These are phyloP conservation scores for Capronia coronata DNA, from an alignment of 2,329 filamentous ascomycete species.

Conservation along the genomic window DNA sequence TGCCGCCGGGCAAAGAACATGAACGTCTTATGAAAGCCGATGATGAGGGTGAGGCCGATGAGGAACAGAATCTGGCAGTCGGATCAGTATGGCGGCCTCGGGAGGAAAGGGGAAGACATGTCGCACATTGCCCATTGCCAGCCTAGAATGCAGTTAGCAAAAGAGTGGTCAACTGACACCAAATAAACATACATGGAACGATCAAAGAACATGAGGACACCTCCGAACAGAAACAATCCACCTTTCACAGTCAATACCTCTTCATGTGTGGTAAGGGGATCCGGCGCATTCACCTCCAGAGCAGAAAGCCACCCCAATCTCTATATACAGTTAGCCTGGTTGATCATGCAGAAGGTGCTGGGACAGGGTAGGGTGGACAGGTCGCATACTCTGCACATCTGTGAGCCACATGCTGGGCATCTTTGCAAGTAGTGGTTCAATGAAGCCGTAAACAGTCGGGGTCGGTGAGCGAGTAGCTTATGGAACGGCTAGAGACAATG, in stretches of 20 bases:
- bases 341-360: slow-evolving; percentile 13
- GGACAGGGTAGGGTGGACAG: slow-evolving; percentile 23
- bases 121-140: slow-evolving; percentile 91
- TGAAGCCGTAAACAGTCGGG: neutral
- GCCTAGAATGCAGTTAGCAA: slow-evolving; percentile 47
- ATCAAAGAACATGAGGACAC: slow-evolving; percentile 96
- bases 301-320: slow-evolving; percentile 96
- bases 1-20: slow-evolving; percentile 91
- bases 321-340: slow-evolving; percentile 44
- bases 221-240: slow-evolving; percentile 88
- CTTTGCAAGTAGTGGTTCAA: slow-evolving; percentile 30
- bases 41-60: slow-evolving; percentile 90
- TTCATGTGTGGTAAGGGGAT: neutral
- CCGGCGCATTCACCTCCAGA: slow-evolving; percentile 69
- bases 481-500: slow-evolving; percentile 3
- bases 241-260: slow-evolving; percentile 48
- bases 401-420: slow-evolving; percentile 95
- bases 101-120: slow-evolving; percentile 13
- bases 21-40: slow-evolving; percentile 83
- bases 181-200: slow-evolving; percentile 69
- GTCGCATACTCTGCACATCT: slow-evolving; percentile 90
- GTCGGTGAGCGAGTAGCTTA: neutral
- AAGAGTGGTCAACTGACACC: neutral
- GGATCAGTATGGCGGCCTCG: slow-evolving; percentile 14
- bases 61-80: slow-evolving; percentile 80